phyloP scores from a whole-genome alignment of 257 asterid genomes.

The Galeopsis tetrahit region DNA sequence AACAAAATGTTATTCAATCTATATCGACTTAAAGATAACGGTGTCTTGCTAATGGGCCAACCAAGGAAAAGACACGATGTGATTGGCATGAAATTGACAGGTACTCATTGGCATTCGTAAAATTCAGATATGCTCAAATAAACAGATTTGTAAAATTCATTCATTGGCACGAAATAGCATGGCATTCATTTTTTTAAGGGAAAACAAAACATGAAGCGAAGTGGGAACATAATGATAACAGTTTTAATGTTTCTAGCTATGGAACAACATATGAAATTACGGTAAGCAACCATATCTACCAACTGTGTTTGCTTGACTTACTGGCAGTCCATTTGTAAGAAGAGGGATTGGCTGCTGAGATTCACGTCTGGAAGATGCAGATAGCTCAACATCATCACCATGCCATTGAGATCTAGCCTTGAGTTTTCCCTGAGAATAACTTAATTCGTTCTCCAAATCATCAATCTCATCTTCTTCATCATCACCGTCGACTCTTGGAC shows the following conservation, averaged over 20 bases:
- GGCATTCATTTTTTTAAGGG: background rate
- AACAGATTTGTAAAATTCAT: too few relatives aligned
- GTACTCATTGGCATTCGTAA: background rate
- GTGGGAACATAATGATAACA: background rate
- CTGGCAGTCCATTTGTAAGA: constrained; percentile 84
- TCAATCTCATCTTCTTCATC: constrained; percentile 87
- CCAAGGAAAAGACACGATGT: background rate
- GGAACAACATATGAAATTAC: background rate
- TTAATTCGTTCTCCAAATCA: constrained; percentile 85
- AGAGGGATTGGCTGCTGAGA: constrained; percentile 86
- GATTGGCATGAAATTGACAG: background rate
- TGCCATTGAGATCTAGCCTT: constrained; percentile 82
- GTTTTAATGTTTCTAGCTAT: background rate
- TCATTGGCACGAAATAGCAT: too few relatives aligned
- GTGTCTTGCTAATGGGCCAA: background rate
- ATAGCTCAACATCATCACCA: constrained; percentile 76
- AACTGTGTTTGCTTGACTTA: constrained; percentile 40
- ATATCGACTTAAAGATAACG: background rate
- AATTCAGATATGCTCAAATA: background rate
- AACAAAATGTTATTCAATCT: background rate
- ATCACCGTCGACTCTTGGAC: constrained; percentile 93
- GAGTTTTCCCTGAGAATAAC: constrained; percentile 60
- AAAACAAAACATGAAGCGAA: background rate
- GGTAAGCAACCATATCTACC: constrained; percentile 2
- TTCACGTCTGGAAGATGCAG: constrained; percentile 86